A percentile compares a stretch with the other conserved stretches of the same genome.
phyloP scores from a whole-genome alignment of 768 basidiomycete genomes.

The Mycena kentingensis region DNA sequence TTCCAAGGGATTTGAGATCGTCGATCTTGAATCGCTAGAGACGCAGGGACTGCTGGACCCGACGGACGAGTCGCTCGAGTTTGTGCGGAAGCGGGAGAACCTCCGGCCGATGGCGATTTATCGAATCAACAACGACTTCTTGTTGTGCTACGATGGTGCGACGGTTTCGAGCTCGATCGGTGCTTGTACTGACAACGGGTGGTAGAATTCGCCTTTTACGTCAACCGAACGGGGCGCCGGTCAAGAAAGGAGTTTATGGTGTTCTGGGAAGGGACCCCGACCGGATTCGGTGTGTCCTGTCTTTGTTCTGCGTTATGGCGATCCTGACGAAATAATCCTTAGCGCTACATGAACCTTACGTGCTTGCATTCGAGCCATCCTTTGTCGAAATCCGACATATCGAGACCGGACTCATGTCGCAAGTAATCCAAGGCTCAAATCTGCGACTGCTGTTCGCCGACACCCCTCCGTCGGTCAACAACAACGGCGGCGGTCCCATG shows the following conservation, averaged over 20 bases:
- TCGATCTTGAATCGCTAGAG: slow-evolving; percentile 95
- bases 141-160: slow-evolving; percentile 96
- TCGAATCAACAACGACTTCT: slow-evolving; percentile 93
- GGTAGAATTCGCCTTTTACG: slow-evolving; percentile 97
- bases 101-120: slow-evolving; percentile 95
- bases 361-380: slow-evolving; percentile 92
- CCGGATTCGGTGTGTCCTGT: slow-evolving; percentile 82
- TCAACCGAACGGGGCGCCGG: slow-evolving; percentile 93
- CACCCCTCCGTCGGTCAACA: slow-evolving; percentile 83
- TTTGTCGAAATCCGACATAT: slow-evolving; percentile 98
- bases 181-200: neutral
- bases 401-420: slow-evolving; percentile 86
- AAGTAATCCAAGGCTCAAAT: slow-evolving; percentile 94
- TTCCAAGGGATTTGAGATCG: slow-evolving; percentile 97
- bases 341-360: slow-evolving; percentile 97
- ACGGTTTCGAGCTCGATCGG: slow-evolving; percentile 6
- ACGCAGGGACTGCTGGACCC: slow-evolving; percentile 96
- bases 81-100: slow-evolving; percentile 88
- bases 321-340: no score
- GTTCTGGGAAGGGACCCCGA: slow-evolving; percentile 93
- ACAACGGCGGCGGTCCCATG: slow-evolving; percentile 45
- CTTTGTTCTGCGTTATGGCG: neutral
- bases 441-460: slow-evolving; percentile 91
- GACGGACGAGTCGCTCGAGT: slow-evolving; percentile 85
- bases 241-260: slow-evolving; percentile 93